Evolutionary conservation across 2,329 filamentous ascomycete genomes (phyloP).

Genomic region (Pseudodiploospora longispora): DNA sequence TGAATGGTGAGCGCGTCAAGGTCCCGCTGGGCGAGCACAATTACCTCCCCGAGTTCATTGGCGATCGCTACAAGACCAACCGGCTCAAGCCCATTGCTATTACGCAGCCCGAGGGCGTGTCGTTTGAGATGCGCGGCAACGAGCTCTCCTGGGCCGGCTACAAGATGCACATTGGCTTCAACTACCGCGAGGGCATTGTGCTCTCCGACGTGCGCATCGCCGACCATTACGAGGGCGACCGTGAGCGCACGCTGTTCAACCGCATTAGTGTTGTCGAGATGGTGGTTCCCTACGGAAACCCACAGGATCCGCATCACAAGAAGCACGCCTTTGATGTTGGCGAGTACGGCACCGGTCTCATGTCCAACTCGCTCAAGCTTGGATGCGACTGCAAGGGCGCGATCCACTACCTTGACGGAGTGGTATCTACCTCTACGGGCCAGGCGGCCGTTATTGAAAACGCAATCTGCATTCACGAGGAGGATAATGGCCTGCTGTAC

Average conservation of each 20-base stretch:
- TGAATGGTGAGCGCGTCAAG: constrained; percentile 23
- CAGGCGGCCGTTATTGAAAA: constrained; percentile 25
- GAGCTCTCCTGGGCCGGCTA: constrained; percentile 54
- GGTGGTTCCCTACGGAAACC: constrained; percentile 1
- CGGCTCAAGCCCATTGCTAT: constrained; percentile 10
- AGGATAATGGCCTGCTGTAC: constrained; percentile 48
- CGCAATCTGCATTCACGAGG: constrained; percentile 28
- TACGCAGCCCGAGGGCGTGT: constrained; percentile 27
- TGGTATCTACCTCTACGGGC: constrained; percentile 22
- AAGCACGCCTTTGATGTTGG: constrained; percentile 67
- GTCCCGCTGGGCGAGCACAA: neutral
- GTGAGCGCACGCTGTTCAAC: constrained; percentile 37
- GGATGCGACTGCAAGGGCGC: constrained; percentile 54
- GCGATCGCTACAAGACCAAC: neutral
- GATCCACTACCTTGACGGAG: constrained; percentile 36
- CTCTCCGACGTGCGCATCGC: constrained; percentile 52
- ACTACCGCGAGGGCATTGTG: constrained; percentile 60
- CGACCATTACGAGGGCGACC: constrained; percentile 42
- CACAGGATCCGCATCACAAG: constrained; percentile 49
- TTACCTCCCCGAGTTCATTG: constrained; percentile 21
- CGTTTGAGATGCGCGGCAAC: constrained; percentile 27
- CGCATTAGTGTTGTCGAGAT: neutral
- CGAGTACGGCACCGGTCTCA: constrained; percentile 55
- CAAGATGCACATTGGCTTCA: constrained; percentile 61
- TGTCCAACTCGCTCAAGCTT: constrained; percentile 56